Conservation (phyloP, 2,329 filamentous ascomycete genomes). For the Iodosphaeria phyllophila region DNA sequence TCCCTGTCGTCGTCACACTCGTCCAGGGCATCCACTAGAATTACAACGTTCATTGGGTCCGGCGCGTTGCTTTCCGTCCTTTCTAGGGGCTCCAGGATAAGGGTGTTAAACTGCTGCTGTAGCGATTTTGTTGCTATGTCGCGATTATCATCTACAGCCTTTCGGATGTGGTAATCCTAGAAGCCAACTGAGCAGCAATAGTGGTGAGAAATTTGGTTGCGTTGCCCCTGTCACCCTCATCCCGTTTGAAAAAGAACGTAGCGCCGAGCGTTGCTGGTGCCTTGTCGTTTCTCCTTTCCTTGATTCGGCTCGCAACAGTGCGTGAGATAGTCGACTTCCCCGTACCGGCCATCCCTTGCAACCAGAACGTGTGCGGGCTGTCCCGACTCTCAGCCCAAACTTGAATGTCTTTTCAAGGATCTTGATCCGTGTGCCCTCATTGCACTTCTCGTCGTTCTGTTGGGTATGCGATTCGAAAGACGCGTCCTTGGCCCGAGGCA, state of each 20-base stretch:
- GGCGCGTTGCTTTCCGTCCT: neutral
- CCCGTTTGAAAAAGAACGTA: conserved; percentile 24
- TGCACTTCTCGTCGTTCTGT: too few species aligned
- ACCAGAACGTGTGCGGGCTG: too few species aligned
- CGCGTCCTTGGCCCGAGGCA: too few species aligned
- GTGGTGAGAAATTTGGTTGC: conserved; percentile 20
- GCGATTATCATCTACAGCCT: conserved; percentile 14
- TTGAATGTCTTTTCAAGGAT: too few species aligned
- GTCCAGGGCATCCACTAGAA: conserved; percentile 17
- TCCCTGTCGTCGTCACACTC: conserved; percentile 15
- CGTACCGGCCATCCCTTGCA: too few species aligned
- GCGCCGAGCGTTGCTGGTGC: too few species aligned
- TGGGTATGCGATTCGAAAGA: too few species aligned
- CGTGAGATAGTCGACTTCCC: too few species aligned
- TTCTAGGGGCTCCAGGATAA: conserved; percentile 16
- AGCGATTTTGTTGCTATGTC: conserved; percentile 11
- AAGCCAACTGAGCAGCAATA: conserved; percentile 15
- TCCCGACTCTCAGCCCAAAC: too few species aligned
- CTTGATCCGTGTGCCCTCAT: too few species aligned
- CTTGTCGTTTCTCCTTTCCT: too few species aligned
- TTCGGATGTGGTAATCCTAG: conserved; percentile 11
- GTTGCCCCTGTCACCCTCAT: conserved; percentile 17
- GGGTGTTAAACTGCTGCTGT: conserved; percentile 19
- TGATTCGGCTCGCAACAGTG: too few species aligned
- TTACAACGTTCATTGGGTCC: conserved; percentile 5